A percentile compares a stretch with the other conserved stretches of the same genome.
Conservation (phyloP, 768 basidiomycete species). For the Lactifluus echinatus region DNA sequence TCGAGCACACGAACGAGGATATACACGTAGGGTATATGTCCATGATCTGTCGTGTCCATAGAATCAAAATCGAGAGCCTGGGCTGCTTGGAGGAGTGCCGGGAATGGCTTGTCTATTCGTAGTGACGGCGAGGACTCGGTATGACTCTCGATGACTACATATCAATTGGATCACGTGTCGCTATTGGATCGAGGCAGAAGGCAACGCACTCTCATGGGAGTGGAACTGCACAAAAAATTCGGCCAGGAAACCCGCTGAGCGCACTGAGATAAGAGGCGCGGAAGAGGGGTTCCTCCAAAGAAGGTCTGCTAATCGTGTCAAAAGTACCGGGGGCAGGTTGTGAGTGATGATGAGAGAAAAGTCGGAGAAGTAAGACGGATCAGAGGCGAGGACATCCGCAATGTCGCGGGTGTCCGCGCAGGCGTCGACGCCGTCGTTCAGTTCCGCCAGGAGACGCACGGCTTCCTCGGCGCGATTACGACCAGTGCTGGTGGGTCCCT, state of each 20-base stretch:
- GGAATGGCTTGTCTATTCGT: slow-evolving; percentile 85
- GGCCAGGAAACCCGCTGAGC: slow-evolving; percentile 84
- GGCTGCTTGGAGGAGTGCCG: slow-evolving; percentile 66
- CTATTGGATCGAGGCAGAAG: background rate
- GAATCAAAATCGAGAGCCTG: slow-evolving; percentile 58
- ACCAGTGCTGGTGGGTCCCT: slow-evolving; percentile 66
- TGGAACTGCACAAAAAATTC: slow-evolving; percentile 84
- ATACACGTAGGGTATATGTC: slow-evolving; percentile 83
- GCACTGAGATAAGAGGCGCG: slow-evolving; percentile 67
- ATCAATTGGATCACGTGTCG: background rate
- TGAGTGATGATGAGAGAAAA: slow-evolving; percentile 82
- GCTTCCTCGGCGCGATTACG: slow-evolving; percentile 73
- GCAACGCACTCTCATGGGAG: slow-evolving; percentile 67
- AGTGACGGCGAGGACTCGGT: slow-evolving; percentile 67
- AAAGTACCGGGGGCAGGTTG: slow-evolving; percentile 52
- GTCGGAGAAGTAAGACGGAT: slow-evolving; percentile 45
- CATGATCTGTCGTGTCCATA: slow-evolving; percentile 85
- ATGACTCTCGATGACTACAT: slow-evolving; percentile 79
- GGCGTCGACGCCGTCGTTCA: slow-evolving; percentile 83
- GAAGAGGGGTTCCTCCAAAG: slow-evolving; percentile 57
- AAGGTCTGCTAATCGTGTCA: slow-evolving; percentile 51
- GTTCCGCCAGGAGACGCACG: slow-evolving; percentile 65
- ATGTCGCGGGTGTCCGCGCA: slow-evolving; percentile 49
- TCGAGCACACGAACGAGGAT: slow-evolving; percentile 79
- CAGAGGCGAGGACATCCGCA: slow-evolving; percentile 45